Evolutionary conservation across 2,329 filamentous ascomycete genomes (phyloP).

Genomic region (Ophiognomonia clavigignenti-juglandacearum): DNA sequence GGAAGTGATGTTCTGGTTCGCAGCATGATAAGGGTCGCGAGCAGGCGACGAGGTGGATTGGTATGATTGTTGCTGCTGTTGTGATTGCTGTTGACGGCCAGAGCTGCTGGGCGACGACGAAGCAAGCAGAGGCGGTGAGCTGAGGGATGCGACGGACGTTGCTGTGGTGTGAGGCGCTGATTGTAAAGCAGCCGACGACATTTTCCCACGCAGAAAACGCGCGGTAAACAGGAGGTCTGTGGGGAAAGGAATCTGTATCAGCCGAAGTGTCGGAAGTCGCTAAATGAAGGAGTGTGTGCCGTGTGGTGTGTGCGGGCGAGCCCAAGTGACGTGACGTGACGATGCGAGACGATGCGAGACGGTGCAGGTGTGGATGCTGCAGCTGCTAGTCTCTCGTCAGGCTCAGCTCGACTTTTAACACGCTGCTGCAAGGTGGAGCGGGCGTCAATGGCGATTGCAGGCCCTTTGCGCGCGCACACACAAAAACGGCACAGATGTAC

Average conservation of each 20-base stretch:
- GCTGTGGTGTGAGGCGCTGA: slow-evolving; percentile 48
- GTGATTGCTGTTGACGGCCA: slow-evolving; percentile 39
- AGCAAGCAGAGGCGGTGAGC: slow-evolving; percentile 42
- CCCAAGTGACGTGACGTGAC: background rate
- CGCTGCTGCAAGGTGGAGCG: no score
- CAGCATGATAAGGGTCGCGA: slow-evolving; percentile 54
- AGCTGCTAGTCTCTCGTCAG: no score
- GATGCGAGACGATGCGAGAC: no score
- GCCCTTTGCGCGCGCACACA: no score
- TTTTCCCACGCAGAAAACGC: slow-evolving; percentile 35
- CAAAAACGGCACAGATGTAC: background rate
- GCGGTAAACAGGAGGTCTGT: slow-evolving; percentile 7
- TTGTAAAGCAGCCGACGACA: slow-evolving; percentile 61
- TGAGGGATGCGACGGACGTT: slow-evolving; percentile 39
- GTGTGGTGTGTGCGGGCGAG: background rate
- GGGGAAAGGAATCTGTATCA: background rate
- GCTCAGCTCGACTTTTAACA: no score
- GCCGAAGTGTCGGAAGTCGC: background rate
- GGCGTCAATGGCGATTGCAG: no score
- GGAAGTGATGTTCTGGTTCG: slow-evolving; percentile 38
- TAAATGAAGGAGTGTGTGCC: background rate
- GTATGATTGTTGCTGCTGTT: slow-evolving; percentile 5
- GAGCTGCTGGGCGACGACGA: slow-evolving; percentile 42
- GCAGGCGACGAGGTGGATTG: slow-evolving; percentile 37
- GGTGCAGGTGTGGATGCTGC: no score